Percentiles rank a stretch among this genome's conserved stretches.
Conservation (phyloP, 2,329 filamentous ascomycete species). For the Scedosporium dehoogii region DNA sequence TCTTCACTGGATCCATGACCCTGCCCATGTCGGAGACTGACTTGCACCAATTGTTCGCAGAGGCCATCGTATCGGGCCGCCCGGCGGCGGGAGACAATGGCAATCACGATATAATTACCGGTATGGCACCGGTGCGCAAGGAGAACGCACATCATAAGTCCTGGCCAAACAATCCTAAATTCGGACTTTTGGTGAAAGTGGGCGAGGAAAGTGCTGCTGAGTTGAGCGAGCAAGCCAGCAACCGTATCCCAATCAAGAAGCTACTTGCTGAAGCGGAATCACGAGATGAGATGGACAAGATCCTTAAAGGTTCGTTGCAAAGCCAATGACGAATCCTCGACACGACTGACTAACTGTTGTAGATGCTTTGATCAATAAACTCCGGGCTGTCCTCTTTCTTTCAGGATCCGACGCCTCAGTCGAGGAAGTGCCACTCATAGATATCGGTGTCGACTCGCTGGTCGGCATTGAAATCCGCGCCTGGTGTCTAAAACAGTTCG, state of each 20-base stretch:
- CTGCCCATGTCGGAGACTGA: conserved; percentile 17
- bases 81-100: neutral
- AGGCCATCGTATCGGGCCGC: neutral
- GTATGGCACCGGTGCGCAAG: conserved; percentile 24
- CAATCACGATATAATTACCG: neutral
- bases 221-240: neutral
- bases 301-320: neutral
- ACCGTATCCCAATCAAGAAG: neutral
- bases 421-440: conserved; percentile 8
- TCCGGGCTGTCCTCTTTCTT: neutral
- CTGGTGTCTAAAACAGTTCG: conserved; percentile 36
- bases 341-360: neutral
- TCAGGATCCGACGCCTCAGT: neutral
- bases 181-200: neutral
- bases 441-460: conserved; percentile 19
- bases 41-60: conserved; percentile 28
- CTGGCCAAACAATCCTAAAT: conserved; percentile 17
- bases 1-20: conserved; percentile 9
- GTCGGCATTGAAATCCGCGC: conserved; percentile 26
- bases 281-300: neutral
- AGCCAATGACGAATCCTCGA: neutral
- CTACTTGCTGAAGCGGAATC: neutral
- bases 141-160: conserved; percentile 14
- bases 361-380: neutral
- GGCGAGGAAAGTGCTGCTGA: neutral